Percentiles rank a stretch among this genome's conserved stretches.
phyloP scores from a whole-genome alignment of 495 filamentous ascomycete species.

The Friedmanniomyces simplex region DNA sequence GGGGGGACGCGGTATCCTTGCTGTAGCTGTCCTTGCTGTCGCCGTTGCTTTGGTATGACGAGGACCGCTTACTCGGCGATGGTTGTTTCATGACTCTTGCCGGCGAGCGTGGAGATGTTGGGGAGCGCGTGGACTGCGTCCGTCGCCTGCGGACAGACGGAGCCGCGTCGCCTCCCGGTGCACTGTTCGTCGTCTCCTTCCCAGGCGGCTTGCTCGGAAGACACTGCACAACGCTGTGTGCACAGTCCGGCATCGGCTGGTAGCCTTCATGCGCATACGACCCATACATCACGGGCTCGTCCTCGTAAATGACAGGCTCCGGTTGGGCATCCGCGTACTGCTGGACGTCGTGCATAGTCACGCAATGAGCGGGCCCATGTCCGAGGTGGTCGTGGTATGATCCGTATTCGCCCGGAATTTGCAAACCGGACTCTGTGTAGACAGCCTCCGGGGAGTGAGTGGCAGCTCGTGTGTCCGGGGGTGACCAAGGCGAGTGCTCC shows the following conservation, averaged over 20 bases:
- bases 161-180: not conserved
- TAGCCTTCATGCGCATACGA: constrained; percentile 10
- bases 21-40: not conserved
- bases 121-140: not conserved
- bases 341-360: constrained; percentile 13
- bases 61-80: not conserved
- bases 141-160: constrained; percentile 2
- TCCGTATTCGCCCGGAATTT: not conserved
- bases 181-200: not conserved
- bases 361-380: not conserved
- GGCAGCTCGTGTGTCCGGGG: not conserved
- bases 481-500: not conserved
- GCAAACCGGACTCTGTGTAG: not conserved
- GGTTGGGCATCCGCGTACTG: constrained; percentile 5
- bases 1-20: constrained; percentile 21
- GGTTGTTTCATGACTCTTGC: constrained; percentile 6
- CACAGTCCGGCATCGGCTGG: constrained; percentile 4
- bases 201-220: not conserved
- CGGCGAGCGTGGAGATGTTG: not conserved
- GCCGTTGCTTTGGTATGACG: not conserved
- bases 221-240: not conserved
- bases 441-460: not conserved
- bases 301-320: constrained; percentile 1
- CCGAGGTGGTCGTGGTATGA: not conserved
- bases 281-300: constrained; percentile 5